phyloP scores from a whole-genome alignment of 192 early-diverging fungal genomes.

The Backusella sp. region DNA sequence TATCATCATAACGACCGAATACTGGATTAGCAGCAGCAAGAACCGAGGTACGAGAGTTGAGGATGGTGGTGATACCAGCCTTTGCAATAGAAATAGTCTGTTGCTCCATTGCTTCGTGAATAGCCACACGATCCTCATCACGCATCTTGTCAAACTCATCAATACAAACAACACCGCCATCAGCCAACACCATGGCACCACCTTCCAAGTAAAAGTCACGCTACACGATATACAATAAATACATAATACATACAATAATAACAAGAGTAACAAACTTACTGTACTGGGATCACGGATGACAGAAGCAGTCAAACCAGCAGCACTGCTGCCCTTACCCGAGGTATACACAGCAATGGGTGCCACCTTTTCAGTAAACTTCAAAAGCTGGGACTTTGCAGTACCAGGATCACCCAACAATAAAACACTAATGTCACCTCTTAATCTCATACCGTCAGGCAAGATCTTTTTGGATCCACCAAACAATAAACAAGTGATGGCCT shows the following conservation, averaged over 20 bases:
- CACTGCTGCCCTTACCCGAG: constrained; percentile 97
- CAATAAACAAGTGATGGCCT: constrained; percentile 89
- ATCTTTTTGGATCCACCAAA: constrained; percentile 97
- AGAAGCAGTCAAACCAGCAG: constrained; percentile 98
- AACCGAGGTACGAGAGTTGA: constrained; percentile 96
- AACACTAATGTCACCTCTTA: constrained; percentile 98
- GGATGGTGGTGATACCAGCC: constrained; percentile 98
- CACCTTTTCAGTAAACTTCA: constrained; percentile 98
- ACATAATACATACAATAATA: background rate
- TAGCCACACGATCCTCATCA: constrained; percentile 98
- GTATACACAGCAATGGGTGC: constrained; percentile 99
- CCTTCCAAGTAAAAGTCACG: constrained; percentile 98
- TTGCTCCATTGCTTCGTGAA: constrained; percentile 99
- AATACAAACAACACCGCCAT: constrained; percentile 99
- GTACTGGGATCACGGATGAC: constrained; percentile 90
- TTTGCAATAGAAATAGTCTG: constrained; percentile 99
- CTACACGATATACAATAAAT: constrained; percentile 26
- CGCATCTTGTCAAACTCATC: constrained; percentile 99
- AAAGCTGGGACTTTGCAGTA: constrained; percentile 96
- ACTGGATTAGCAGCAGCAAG: constrained; percentile 98
- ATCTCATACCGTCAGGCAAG: constrained; percentile 93
- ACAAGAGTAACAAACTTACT: constrained; percentile 37
- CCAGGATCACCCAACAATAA: constrained; percentile 97
- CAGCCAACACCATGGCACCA: constrained; percentile 98
- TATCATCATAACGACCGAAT: constrained; percentile 98